Evolutionary conservation across 1,284 basidiomycete species (phyloP), one percentile per base, ranked within the genome.

Genomic region (Earliella scabrosa): DNA sequence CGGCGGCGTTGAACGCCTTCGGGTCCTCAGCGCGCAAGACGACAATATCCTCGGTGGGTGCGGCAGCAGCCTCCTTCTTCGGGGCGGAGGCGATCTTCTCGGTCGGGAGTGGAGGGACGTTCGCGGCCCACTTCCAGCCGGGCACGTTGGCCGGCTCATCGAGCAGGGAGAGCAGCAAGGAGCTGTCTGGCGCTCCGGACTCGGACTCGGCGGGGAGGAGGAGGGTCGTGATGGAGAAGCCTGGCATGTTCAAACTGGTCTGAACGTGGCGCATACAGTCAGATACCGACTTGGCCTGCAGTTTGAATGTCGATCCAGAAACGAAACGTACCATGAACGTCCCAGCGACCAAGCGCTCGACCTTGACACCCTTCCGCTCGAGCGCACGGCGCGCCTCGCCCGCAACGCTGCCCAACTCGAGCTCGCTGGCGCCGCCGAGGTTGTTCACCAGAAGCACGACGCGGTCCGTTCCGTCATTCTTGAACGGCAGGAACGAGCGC

Each of bases 161-260:
- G 26, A 98, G 79, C 16, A 92, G 82, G 14, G 85, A 82, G 27
- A 97, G 80, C 56, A 97, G 74, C 14, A 82, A 64, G 23, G 61
- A 52, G n/a, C 78, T 73, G 4, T 74, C 58, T 4, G 79, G 72
- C 45, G 54, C 35, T 40, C 66, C 55, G 14, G 68, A 63, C 41
- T 79, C 77, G 34, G 68, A 71, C 9, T 72, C 63, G 9, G 73
- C 69, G 0, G 94, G 92, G 7, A 97, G 85, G 26, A 94, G 84
- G 13, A 97, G 80, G 11, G 95, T 80, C 0, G 95, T 93, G 59
- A 98, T 76, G 5, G 93, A 95, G 75, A 97, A 96, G 2, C 96
- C 95, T 29, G 95, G 93, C 90, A 97, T 95, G 75, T 95, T 94
- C 60, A 98, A 81, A 52, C 93, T 95, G 21, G 93, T 93, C 90